Conservation (phyloP, 257 asterid genomes). For the Solanum virginianum region DNA sequence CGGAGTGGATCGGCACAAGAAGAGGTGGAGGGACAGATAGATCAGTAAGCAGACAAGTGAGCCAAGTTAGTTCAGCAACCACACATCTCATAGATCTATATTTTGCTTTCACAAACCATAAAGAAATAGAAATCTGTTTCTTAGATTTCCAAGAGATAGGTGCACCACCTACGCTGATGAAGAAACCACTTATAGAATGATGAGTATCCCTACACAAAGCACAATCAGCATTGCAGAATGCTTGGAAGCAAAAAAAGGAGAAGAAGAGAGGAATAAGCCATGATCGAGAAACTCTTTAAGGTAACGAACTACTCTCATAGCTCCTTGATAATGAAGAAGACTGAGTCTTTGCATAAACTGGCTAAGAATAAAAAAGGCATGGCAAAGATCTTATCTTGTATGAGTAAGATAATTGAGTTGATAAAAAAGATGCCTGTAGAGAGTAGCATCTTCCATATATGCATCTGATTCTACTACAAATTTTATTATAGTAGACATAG, state of each 20-base stretch:
- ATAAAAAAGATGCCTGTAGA: too few species aligned
- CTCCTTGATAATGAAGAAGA: background rate
- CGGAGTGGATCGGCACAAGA: background rate
- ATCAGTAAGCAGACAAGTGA: background rate
- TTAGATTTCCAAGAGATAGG: background rate
- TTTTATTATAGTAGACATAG: background rate
- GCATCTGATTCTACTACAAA: too few species aligned
- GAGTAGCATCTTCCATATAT: background rate
- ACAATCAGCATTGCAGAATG: too few species aligned
- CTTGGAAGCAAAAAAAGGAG: background rate
- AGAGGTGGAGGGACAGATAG: background rate
- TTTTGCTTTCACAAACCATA: background rate
- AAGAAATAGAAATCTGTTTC: background rate
- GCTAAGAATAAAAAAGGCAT: too few species aligned
- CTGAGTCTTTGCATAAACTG: too few species aligned
- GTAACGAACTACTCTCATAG: background rate
- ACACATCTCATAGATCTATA: background rate
- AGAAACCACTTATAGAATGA: too few species aligned
- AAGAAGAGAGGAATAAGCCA: background rate
- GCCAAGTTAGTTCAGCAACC: background rate
- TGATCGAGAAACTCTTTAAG: background rate
- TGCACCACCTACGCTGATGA: background rate
- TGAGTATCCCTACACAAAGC: too few species aligned
- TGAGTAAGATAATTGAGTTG: too few species aligned
- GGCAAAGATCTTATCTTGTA: too few species aligned